phyloP scores from a whole-genome alignment of 1,284 basidiomycete species.

The Chiua sp. region DNA sequence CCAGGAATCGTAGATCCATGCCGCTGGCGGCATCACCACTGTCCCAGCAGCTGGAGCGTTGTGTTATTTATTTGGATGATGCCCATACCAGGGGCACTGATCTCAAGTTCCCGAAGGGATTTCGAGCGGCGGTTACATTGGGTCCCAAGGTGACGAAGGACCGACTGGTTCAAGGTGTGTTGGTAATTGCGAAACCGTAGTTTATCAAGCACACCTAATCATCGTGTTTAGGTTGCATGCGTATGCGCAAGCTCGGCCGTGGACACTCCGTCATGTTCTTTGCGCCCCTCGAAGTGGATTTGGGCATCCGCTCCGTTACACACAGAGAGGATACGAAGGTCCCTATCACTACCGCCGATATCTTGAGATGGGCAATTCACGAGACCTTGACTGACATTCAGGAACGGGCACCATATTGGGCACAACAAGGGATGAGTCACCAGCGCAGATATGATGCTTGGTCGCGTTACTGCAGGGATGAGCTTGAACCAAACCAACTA shows the following conservation, averaged over 20 bases:
- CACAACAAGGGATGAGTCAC: conserved; percentile 49
- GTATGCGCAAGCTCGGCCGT: conserved; percentile 52
- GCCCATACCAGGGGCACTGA: conserved; percentile 62
- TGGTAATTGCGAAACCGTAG: fast-evolving
- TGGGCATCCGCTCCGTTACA: conserved; percentile 38
- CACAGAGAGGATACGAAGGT: conserved; percentile 6
- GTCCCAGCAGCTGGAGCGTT: background rate
- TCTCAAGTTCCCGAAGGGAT: conserved; percentile 48
- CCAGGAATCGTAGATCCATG: background rate
- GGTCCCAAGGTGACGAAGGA: conserved; percentile 59
- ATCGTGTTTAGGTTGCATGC: conserved; percentile 49
- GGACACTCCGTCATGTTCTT: conserved; percentile 55
- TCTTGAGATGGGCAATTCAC: conserved; percentile 48
- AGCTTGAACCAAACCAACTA: conserved; percentile 17
- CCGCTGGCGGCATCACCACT: background rate
- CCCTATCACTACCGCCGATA: conserved; percentile 35
- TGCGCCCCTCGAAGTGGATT: conserved; percentile 49
- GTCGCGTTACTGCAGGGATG: conserved; percentile 17
- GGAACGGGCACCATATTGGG: conserved; percentile 47
- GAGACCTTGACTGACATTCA: conserved; percentile 48
- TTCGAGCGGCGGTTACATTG: conserved; percentile 54
- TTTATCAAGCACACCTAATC: background rate
- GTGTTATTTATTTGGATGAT: conserved; percentile 46
- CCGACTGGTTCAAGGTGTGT: conserved; percentile 53
- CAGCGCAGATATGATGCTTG: conserved; percentile 37